A percentile compares a stretch with the other conserved stretches of the same genome.
These are phyloP conservation scores for Litsea cubeba DNA, from an alignment of 164 flowering plant genomes.

Conservation along the genomic window DNA sequence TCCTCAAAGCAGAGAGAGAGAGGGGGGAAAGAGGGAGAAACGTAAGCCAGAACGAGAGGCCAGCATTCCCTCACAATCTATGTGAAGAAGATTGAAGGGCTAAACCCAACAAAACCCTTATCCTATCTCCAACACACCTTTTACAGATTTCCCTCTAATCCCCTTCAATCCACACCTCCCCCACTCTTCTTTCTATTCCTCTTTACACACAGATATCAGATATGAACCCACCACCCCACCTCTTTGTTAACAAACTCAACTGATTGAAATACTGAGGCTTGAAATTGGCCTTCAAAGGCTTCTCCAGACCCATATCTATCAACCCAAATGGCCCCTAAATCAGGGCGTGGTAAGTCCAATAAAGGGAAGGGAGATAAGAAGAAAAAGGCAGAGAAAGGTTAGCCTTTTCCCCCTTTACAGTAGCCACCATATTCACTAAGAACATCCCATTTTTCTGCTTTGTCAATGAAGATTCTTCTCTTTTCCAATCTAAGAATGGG, in stretches of 20 bases:
- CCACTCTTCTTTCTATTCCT: conserved; percentile 1
- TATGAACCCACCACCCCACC: not conserved
- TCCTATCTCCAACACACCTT: conserved; percentile 44
- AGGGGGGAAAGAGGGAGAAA: conserved; percentile 16
- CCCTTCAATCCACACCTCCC: not conserved
- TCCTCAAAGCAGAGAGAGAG: conserved; percentile 15
- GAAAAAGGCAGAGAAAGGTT: conserved; percentile 88
- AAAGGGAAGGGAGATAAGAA: conserved; percentile 67
- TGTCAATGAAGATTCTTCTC: not conserved
- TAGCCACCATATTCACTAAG: too few relatives aligned
- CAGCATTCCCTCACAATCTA: conserved; percentile 44
- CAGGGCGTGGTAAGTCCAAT: conserved; percentile 57
- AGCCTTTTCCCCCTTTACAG: not conserved
- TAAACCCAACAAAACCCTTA: conserved; percentile 30
- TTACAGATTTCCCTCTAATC: conserved; percentile 1
- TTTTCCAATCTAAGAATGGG: not conserved
- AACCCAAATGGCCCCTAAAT: conserved; percentile 64
- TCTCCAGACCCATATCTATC: not conserved
- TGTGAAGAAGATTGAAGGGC: not conserved
- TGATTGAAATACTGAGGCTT: conserved; percentile 5
- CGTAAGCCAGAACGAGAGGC: conserved; percentile 50
- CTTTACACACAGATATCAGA: not conserved
- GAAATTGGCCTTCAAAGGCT: conserved; percentile 8
- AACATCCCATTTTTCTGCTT: not conserved
- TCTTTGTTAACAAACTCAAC: not conserved